Conservation (phyloP, 495 filamentous ascomycete genomes). For the Tetracladium setigerum region DNA sequence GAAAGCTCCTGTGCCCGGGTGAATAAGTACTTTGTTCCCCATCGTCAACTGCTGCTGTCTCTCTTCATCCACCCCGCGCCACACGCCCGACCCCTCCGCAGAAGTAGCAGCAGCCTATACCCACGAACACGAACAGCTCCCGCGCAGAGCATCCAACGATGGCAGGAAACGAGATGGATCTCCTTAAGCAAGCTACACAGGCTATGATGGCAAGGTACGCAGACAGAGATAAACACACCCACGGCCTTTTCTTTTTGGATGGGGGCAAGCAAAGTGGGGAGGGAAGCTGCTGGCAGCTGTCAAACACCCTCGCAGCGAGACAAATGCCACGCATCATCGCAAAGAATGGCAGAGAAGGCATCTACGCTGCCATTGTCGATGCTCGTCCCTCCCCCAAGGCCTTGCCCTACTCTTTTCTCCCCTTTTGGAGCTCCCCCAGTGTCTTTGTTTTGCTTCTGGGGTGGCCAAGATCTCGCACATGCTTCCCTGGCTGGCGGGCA, state of each 20-base stretch:
- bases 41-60: neutral
- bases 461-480: constrained; percentile 11
- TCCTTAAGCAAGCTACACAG: constrained; percentile 47
- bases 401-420: constrained; percentile 4
- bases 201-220: constrained; percentile 52
- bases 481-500: constrained; percentile 7
- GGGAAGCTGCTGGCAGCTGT: constrained; percentile 60
- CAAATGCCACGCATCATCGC: too few species aligned
- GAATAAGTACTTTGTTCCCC: neutral
- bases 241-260: constrained; percentile 5
- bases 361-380: too few species aligned
- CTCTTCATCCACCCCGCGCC: neutral
- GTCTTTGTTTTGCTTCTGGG: neutral
- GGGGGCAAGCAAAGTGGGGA: constrained; percentile 46
- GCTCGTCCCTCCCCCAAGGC: neutral
- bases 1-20: too few species aligned
- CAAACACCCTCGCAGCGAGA: neutral
- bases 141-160: constrained; percentile 11
- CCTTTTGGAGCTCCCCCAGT: neutral
- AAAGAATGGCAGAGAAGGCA: too few species aligned
- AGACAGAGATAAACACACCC: neutral
- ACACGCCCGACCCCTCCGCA: neutral
- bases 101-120: neutral
- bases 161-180: constrained; percentile 28
- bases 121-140: neutral